Evolutionary conservation across 2,329 filamentous ascomycete species (phyloP).

Genomic region (Cladosporium sp.): DNA sequence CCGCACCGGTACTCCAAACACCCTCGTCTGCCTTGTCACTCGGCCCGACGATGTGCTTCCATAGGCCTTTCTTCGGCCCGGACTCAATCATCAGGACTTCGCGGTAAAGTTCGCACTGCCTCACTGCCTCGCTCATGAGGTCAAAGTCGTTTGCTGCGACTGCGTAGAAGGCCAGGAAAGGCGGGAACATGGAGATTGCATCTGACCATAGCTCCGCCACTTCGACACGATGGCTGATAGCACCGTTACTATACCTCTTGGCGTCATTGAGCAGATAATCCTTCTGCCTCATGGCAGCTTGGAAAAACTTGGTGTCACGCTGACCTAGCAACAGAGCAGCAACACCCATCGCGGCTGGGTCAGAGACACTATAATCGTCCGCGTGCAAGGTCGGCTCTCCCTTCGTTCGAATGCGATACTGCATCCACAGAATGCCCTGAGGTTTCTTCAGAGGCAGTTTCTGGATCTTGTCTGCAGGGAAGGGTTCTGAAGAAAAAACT

Average conservation of each 20-base stretch:
- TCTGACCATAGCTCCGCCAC: slow-evolving; percentile 46
- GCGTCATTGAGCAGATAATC: slow-evolving; percentile 37
- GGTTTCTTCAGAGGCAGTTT: slow-evolving; percentile 23
- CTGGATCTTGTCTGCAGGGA: slow-evolving; percentile 30
- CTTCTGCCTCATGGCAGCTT: slow-evolving; percentile 38
- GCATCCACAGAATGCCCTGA: slow-evolving; percentile 32
- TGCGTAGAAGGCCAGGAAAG: slow-evolving; percentile 45
- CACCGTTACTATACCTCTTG: slow-evolving; percentile 42
- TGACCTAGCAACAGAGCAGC: slow-evolving; percentile 41
- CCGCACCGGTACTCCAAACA: slow-evolving; percentile 47
- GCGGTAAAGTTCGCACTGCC: slow-evolving; percentile 40
- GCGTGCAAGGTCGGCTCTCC: slow-evolving; percentile 28
- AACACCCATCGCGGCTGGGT: slow-evolving; percentile 44
- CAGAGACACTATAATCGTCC: slow-evolving; percentile 35
- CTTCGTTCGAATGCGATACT: slow-evolving; percentile 29
- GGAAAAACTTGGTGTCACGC: slow-evolving; percentile 29
- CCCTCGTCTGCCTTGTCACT: slow-evolving; percentile 32
- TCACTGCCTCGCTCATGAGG: slow-evolving; percentile 34
- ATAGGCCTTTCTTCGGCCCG: slow-evolving; percentile 30
- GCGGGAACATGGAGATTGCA: slow-evolving; percentile 48
- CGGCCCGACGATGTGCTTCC: slow-evolving; percentile 44
- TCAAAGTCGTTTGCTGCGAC: slow-evolving; percentile 34
- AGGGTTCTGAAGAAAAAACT: slow-evolving; percentile 35
- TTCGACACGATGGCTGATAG: slow-evolving; percentile 44
- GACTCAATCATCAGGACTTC: slow-evolving; percentile 33